Conservation (phyloP, 768 basidiomycete genomes). For the Strobilomyces echinocephalus region DNA sequence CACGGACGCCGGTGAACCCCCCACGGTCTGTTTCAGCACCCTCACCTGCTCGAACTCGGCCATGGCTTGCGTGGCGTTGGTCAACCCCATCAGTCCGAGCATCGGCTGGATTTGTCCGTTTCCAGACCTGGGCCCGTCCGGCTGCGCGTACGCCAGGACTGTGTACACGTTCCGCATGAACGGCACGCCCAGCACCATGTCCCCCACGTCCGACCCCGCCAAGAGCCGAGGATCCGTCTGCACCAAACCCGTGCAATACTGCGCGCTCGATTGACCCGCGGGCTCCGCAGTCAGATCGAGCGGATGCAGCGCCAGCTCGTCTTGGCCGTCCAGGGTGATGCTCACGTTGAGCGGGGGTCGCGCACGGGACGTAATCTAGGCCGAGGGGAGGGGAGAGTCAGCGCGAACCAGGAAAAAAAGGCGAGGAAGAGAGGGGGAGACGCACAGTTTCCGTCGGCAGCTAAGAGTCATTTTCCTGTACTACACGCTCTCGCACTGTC, state of each 20-base stretch:
- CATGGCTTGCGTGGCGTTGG: conserved; percentile 56
- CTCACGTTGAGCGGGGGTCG: conserved; percentile 67
- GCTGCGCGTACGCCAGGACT: conserved; percentile 63
- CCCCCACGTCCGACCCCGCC: conserved; percentile 40
- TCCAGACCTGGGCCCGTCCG: conserved; percentile 26
- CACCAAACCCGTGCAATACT: conserved; percentile 61
- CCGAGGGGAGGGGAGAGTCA: no score
- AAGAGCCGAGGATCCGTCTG: conserved; percentile 50
- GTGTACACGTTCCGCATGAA: conserved; percentile 75
- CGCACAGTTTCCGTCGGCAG: conserved; percentile 61
- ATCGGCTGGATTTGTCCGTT: conserved; percentile 31
- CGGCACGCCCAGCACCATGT: conserved; percentile 75
- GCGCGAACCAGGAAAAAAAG: no score
- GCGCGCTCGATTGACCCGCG: conserved; percentile 36
- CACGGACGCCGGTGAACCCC: conserved; percentile 9
- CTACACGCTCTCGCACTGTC: no score
- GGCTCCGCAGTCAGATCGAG: conserved; percentile 64
- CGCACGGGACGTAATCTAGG: conserved; percentile 71
- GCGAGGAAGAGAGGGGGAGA: conserved; percentile 8
- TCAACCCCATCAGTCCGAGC: conserved; percentile 61
- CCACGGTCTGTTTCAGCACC: conserved; percentile 58
- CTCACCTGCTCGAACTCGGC: conserved; percentile 68
- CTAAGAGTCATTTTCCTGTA: no score
- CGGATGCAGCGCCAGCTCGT: conserved; percentile 62
- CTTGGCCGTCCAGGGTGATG: conserved; percentile 56